phyloP scores from a whole-genome alignment of 495 filamentous ascomycete genomes.

The Rostrohypoxylon terebratum region DNA sequence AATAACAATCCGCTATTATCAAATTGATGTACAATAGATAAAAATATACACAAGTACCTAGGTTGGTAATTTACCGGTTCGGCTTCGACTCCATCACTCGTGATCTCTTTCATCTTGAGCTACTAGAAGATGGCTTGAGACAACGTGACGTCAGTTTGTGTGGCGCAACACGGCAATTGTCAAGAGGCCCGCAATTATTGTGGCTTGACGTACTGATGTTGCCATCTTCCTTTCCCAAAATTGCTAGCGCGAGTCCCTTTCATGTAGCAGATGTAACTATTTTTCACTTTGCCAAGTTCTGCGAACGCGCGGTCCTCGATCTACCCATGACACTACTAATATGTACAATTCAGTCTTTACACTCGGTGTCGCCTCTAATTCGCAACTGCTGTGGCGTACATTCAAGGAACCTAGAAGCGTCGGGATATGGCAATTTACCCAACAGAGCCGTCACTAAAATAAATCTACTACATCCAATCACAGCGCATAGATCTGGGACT shows the following conservation, averaged over 20 bases:
- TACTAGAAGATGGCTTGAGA: conserved; percentile 1
- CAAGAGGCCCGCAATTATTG: conserved; percentile 13
- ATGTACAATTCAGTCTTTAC: conserved; percentile 6
- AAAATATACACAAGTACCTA: neutral
- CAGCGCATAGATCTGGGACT: neutral
- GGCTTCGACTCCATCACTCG: conserved; percentile 11
- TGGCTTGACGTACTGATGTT: conserved; percentile 35
- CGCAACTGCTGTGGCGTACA: conserved; percentile 24
- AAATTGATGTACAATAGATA: neutral
- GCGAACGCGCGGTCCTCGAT: conserved; percentile 14
- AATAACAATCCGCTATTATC: no score
- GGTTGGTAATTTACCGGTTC: neutral
- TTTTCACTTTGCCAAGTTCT: conserved; percentile 22
- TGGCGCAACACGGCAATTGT: conserved; percentile 32
- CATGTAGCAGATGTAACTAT: conserved; percentile 6
- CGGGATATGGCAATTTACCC: neutral
- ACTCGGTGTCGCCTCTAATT: conserved; percentile 1
- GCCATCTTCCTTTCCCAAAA: conserved; percentile 16
- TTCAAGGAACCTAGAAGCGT: neutral
- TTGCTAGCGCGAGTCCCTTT: neutral
- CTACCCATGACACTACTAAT: no score
- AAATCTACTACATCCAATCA: conserved; percentile 1
- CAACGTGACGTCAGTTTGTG: conserved; percentile 38
- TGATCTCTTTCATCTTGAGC: conserved; percentile 33
- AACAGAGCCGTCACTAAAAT: conserved; percentile 21